Base-by-base conservation (phyloP, 441 rosid genomes). In the Jatropha multifida region DNA sequence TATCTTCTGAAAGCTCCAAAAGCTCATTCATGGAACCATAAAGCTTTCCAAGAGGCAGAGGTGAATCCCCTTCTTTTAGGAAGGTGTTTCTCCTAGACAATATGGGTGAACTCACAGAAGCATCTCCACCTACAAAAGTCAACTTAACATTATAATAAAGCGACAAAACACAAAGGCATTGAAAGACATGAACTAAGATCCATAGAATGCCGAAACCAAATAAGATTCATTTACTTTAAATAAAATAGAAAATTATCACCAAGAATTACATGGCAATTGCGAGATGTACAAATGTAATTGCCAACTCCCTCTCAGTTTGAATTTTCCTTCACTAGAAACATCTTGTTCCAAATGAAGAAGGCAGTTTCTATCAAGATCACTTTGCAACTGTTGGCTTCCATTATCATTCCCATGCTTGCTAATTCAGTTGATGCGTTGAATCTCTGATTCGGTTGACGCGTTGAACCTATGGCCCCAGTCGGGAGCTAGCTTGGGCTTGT, bases 211-310 rank as follows among this genome's bases (percentile, higher is more conserved):
- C 32, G 20, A 54, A 66, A 9, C 17, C n/a, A 65, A 69, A 38
- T 5, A 68, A 23, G 26, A 73, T 49, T 55, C 46, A 58, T 52
- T 38, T 15, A 62, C 55, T n/a, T 60, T 27, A 63, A 60, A 65
- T 14, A 20, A 38, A 74, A 56, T 3, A 58, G 54, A 46, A 76
- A 18, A 37, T 9, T 52, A 76, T 23, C 65, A 72, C 49, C 58
- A 76, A 74, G 55, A 72, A 80, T 88, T 93, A 93, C 99, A 92
- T 86, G 98, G 99, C 90, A 90, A 83, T 71, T 92, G 98, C 56
- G 99, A 93, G 80, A 90, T 87, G 88, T 89, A 95, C 65, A 92
- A 42, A 84, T 95, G 97, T 75, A 95, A 81, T 64, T 86, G 82
- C 87, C 90, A 90, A 3, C 88, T 96, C 56, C 71, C 78, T 81